Percentiles rank a stretch among this genome's conserved stretches.
These are phyloP conservation scores for Ilyonectria destructans DNA, from an alignment of 2,329 filamentous ascomycete genomes.

Conservation along the genomic window DNA sequence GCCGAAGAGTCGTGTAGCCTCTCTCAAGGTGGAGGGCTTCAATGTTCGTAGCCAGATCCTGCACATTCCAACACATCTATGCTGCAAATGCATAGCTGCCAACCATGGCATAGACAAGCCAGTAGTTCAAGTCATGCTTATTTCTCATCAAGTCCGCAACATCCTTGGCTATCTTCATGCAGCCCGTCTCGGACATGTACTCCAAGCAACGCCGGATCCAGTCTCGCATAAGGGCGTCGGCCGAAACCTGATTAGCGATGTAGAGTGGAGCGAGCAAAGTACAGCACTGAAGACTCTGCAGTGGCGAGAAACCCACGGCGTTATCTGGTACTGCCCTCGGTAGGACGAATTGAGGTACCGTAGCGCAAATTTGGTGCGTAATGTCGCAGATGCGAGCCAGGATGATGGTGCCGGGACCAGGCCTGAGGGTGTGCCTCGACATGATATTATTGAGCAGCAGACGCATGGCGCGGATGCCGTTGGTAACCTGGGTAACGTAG, in stretches of 20 bases:
- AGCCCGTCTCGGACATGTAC: neutral
- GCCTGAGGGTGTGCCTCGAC: neutral
- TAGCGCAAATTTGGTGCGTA: conserved; percentile 10
- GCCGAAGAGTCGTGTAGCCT: too few species aligned
- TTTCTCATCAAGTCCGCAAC: conserved; percentile 1
- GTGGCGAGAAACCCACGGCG: neutral
- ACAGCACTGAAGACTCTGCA: conserved; percentile 12
- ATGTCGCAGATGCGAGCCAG: neutral
- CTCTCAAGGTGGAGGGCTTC: too few species aligned
- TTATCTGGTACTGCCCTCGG: neutral
- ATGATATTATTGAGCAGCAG: conserved; percentile 1
- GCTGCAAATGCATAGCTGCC: conserved; percentile 49
- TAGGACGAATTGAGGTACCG: conserved; percentile 19
- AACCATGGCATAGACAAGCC: conserved; percentile 44
- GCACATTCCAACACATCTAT: neutral
- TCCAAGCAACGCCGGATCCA: neutral
- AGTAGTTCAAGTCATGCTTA: conserved; percentile 34
- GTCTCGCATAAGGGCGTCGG: neutral
- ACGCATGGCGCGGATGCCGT: conserved; percentile 5
- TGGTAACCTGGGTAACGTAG: conserved; percentile 11
- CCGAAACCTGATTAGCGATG: neutral
- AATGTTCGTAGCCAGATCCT: too few species aligned
- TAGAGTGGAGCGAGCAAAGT: conserved; percentile 11
- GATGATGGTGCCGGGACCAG: neutral
- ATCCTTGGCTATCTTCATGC: conserved; percentile 8